Evolutionary conservation across 495 filamentous ascomycete genomes (phyloP).

Genomic region (Trichoderma reesei): DNA sequence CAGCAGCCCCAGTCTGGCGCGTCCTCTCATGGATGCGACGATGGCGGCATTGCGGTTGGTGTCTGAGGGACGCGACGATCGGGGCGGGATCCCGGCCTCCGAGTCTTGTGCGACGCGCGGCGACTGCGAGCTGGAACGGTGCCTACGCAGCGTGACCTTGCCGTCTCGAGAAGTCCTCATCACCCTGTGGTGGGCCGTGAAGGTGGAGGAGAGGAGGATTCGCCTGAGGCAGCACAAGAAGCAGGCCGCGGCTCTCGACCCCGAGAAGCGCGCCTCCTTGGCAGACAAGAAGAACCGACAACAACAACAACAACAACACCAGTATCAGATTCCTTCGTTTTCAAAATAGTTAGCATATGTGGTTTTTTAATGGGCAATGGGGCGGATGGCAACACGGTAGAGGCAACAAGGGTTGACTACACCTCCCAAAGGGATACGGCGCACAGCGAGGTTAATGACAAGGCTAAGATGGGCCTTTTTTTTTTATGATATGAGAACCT

Average conservation of each 20-base stretch:
- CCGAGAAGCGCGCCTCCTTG: background rate
- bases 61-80: constrained; percentile 37
- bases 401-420: background rate
- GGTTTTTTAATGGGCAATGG: background rate
- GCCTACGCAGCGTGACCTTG: constrained; percentile 32
- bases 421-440: background rate
- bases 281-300: background rate
- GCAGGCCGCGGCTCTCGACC: constrained; percentile 7
- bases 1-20: constrained; percentile 87
- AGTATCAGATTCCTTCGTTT: background rate
- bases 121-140: constrained; percentile 28
- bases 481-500: background rate
- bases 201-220: constrained; percentile 34
- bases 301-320: background rate
- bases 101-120: constrained; percentile 32
- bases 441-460: background rate
- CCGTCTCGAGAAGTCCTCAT: constrained; percentile 44
- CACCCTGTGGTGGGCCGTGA: constrained; percentile 42
- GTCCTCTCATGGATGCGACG: constrained; percentile 85
- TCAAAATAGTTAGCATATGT: background rate
- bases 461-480: background rate
- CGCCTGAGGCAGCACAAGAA: background rate
- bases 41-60: constrained; percentile 70
- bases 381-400: background rate
- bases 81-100: constrained; percentile 28